These are phyloP conservation scores for Coemansia javaensis DNA, from an alignment of 192 early-diverging fungal species.

Conservation along the genomic window DNA sequence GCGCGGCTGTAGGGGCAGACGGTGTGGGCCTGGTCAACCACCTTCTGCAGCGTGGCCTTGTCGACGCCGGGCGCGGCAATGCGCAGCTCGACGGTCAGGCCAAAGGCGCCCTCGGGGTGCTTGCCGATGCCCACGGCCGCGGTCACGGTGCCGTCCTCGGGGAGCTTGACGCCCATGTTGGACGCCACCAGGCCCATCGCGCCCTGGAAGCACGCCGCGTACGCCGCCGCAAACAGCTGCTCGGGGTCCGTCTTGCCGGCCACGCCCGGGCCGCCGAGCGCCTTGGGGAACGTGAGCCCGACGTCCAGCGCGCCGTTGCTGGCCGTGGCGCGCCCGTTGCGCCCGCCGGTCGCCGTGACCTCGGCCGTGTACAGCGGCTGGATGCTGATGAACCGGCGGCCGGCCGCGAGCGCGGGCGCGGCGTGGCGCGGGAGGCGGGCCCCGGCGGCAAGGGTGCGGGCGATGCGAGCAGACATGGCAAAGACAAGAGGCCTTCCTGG, in stretches of 20 bases:
- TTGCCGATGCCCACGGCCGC: conserved; percentile 51
- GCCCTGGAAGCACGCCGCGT: conserved; percentile 58
- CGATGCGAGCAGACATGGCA: conserved; percentile 23
- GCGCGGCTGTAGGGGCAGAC: conserved; percentile 59
- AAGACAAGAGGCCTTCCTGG: too few relatives aligned
- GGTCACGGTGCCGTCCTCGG: conserved; percentile 45
- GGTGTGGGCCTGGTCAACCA: conserved; percentile 47
- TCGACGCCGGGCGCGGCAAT: conserved; percentile 49
- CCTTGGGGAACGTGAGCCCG: conserved; percentile 54
- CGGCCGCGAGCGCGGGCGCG: conserved; percentile 1
- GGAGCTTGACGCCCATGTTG: conserved; percentile 46
- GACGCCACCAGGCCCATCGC: conserved; percentile 52
- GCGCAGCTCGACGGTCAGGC: conserved; percentile 51
- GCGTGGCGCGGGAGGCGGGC: conserved; percentile 9
- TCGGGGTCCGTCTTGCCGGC: conserved; percentile 57
- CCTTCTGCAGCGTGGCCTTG: conserved; percentile 43
- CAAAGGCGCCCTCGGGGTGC: conserved; percentile 50
- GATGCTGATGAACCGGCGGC: conserved; percentile 41
- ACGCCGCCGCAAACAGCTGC: conserved; percentile 55
- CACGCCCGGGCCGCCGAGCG: conserved; percentile 53
- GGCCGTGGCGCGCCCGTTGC: conserved; percentile 54
- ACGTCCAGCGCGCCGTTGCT: conserved; percentile 52
- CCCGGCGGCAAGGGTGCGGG: conserved; percentile 26
- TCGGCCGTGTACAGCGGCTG: conserved; percentile 59
- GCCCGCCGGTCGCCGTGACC: conserved; percentile 51